Evolutionary conservation across 768 basidiomycete species (phyloP), one percentile per base, ranked within the genome.

Genomic region (Tulasnella sp.): DNA sequence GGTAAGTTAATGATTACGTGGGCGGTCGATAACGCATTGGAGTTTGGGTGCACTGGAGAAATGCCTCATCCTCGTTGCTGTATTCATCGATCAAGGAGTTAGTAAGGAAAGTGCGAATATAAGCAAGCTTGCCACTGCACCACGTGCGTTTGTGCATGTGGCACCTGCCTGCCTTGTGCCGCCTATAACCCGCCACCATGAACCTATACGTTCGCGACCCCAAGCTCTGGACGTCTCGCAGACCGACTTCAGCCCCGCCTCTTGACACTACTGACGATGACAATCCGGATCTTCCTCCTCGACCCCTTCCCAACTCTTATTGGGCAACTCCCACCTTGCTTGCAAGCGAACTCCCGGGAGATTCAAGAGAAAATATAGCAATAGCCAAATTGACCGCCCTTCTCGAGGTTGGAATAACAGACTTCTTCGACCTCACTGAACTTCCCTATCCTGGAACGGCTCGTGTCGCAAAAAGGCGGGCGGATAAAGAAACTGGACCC

Each of bases 341-440:
- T 16, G 76, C 48, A 14, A 77, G 76, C 36, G 76, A 77, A 68
- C 58, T 10, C 18, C 76, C 76, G 10, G 76, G 48, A 14, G 76
- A 42, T 58, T 40, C 38, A 18, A 77, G 34, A 24, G 52, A 56
- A 16, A n/a, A 58, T n/a, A 18, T 68, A 27, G 58, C 76, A 0
- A 38, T 38, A 56, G 27, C 56, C 19, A 34, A 24, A 40, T 42
- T 77, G 34, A 68, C 3, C 0, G 76, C 76, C 24, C 52, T 77
- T 12, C 36, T 77, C 34, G 52, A 77, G 36, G 52, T 68, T 27
- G 76, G 76, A 39, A 58, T 77, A 39, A 46, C 46, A 7, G 76
- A 77, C 76, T 77, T 77, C 40, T 77, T 56, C 52, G 76, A 77
- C 31, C 52, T 77, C n/a, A 77, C 56, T 18, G 76, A 77, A 77